A percentile compares a stretch with the other conserved stretches of the same genome.
These are phyloP conservation scores for Cladosporium sp. DNA, from an alignment of 2,329 filamentous ascomycete species.

Conservation along the genomic window DNA sequence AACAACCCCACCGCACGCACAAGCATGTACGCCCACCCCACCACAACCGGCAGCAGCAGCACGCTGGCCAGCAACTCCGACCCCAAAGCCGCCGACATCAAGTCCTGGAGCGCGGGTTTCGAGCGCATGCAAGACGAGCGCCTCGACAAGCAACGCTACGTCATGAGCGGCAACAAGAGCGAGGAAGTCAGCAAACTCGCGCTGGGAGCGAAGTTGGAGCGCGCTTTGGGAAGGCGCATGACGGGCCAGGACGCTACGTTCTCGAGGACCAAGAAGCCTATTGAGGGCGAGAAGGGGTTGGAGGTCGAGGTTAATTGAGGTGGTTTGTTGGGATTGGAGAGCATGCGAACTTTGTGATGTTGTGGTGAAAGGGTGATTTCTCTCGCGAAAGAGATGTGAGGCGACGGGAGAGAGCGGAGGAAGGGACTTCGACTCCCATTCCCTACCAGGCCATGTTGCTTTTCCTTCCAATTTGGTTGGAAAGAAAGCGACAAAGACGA, in stretches of 20 bases:
- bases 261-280: slow-evolving; percentile 36
- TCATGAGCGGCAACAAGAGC: slow-evolving; percentile 71
- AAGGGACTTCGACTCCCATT: too few species aligned
- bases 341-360: too few species aligned
- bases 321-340: too few species aligned
- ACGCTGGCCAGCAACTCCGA: slow-evolving; percentile 32
- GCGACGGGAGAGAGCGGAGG: too few species aligned
- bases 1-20: slow-evolving; percentile 27
- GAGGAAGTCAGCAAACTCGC: slow-evolving; percentile 81
- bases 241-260: slow-evolving; percentile 83
- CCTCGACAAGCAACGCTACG: slow-evolving; percentile 74
- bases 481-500: too few species aligned
- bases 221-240: slow-evolving; percentile 82
- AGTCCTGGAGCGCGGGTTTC: slow-evolving; percentile 73
- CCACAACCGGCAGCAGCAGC: slow-evolving; percentile 21
- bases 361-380: too few species aligned
- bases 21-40: slow-evolving; percentile 26
- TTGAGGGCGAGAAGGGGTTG: slow-evolving; percentile 7
- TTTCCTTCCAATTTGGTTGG: too few species aligned
- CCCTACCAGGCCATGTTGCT: too few species aligned
- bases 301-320: slow-evolving; percentile 12
- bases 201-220: slow-evolving; percentile 83
- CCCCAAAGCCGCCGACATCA: slow-evolving; percentile 59
- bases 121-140: slow-evolving; percentile 88
- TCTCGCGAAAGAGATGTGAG: too few species aligned